Base-by-base conservation (phyloP, 1,139 yeast species). In the Kurtzmaniella quercitrusa region DNA sequence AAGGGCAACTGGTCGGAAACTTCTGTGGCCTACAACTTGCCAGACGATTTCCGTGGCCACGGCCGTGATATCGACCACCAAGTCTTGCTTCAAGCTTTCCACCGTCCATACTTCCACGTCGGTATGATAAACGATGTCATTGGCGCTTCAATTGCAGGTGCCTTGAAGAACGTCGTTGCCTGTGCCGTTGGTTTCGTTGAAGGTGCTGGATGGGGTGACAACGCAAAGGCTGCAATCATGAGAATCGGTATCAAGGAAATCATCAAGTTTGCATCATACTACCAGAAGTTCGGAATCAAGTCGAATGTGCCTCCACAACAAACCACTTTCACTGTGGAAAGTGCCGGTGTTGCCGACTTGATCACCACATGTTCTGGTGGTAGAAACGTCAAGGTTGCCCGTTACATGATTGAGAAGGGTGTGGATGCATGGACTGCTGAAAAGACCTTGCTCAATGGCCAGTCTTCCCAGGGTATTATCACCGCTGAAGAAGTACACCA, bases 171-270 rank as follows among this genome's bases (percentile, higher is more conserved):
- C 68, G 90, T 91, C 34, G 88, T 90, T 53, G 97, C 97, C 43
- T 75, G 88, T 58, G 90, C 94, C 46, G 96, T 94, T 45, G 98
- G 97, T 44, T 86, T 90, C 61, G 96, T 90, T 49, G 96, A 88
- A 68, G 97, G 97, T 55, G 77, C 85, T 49, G 96, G 95, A 46
- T 91, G 98, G 97, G 98, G 98, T 63, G 96, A 89, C 70, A 91
- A 91, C 62, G 96, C 98, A 54, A 88, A 90, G 68, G 86, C 96
- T 42, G 97, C 97, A 42, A 81, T 91, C 57, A 89, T 90, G 91
- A 82, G 98, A 71, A 82, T 94, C 54, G 98, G 98, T 41, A 68
- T 91, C 47, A 75, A 83, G 58, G 98, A 91, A 70, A 88, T 84
- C 68, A 85, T 89, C 62, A 68, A 63, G 51, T 73, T 73, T 57